A percentile compares a stretch with the other conserved stretches of the same genome.
These are phyloP conservation scores for Pyronema domesticum DNA, from an alignment of 495 filamentous ascomycete species.

Conservation along the genomic window DNA sequence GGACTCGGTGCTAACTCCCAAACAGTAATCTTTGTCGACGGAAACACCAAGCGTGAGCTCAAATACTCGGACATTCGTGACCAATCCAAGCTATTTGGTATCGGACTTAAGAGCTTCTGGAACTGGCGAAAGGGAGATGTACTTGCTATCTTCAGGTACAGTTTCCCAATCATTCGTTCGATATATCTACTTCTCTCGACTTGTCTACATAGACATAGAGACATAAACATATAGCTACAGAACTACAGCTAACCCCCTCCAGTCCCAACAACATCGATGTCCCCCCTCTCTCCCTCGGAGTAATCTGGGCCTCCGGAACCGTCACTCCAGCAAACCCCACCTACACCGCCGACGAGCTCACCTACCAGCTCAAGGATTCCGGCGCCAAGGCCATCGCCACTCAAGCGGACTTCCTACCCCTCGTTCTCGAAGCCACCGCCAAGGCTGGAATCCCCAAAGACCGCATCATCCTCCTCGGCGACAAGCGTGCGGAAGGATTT, in stretches of 20 bases:
- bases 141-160: conserved; percentile 38
- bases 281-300: conserved; percentile 53
- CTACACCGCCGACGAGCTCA: conserved; percentile 72
- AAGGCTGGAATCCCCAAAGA: conserved; percentile 46
- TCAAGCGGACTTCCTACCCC: conserved; percentile 41
- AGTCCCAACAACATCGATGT: conserved; percentile 64
- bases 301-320: conserved; percentile 68
- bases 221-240: too few species aligned
- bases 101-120: conserved; percentile 51
- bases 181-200: too few species aligned
- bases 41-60: conserved; percentile 52
- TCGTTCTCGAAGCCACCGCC: conserved; percentile 47
- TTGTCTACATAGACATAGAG: too few species aligned
- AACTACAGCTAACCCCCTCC: background rate
- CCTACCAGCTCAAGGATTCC: conserved; percentile 71
- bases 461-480: conserved; percentile 62
- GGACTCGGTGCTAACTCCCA: background rate
- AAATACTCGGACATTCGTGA: conserved; percentile 51
- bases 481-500: conserved; percentile 37
- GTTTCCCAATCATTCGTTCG: background rate
- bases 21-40: conserved; percentile 63
- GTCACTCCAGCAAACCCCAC: conserved; percentile 72
- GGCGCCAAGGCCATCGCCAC: conserved; percentile 63
- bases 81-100: conserved; percentile 56
- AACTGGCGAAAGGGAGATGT: conserved; percentile 71